Conservation (phyloP, 768 basidiomycete genomes). For the Rhizopogon rudus region DNA sequence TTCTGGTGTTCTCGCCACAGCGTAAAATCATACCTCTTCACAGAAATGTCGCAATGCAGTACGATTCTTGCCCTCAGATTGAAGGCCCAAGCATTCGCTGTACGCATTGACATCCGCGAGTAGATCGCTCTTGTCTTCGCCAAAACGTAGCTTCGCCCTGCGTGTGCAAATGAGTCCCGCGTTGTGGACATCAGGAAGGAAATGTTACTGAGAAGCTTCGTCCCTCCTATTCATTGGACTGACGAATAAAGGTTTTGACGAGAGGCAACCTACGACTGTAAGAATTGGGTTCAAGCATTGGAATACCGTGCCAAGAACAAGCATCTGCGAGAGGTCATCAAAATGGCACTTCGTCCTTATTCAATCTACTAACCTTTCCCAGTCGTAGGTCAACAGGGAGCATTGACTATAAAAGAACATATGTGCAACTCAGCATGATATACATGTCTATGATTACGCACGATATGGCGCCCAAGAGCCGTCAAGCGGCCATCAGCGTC, state of each 20-base stretch:
- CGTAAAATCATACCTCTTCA: conserved; percentile 46
- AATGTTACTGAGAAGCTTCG: conserved; percentile 61
- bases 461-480: conserved; percentile 79
- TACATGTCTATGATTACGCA: conserved; percentile 20
- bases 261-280: conserved; percentile 77
- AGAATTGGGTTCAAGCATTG: conserved; percentile 77
- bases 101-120: conserved; percentile 80
- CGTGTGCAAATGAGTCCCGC: background rate
- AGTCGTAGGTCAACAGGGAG: conserved; percentile 87
- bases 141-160: conserved; percentile 72
- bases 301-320: conserved; percentile 81
- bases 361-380: conserved; percentile 54
- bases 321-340: conserved; percentile 53
- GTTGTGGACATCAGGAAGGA: background rate
- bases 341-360: background rate
- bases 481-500: conserved; percentile 61
- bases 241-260: conserved; percentile 83
- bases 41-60: conserved; percentile 54
- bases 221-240: conserved; percentile 82
- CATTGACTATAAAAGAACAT: conserved; percentile 47
- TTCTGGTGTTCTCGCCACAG: conserved; percentile 3
- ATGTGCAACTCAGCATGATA: conserved; percentile 3
- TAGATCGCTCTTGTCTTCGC: conserved; percentile 73
- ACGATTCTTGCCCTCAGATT: conserved; percentile 44
- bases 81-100: conserved; percentile 51